These are phyloP conservation scores for Marchantia paleacea DNA, from an alignment of 225 moss, liverwort and hornwort species.

Conservation along the genomic window DNA sequence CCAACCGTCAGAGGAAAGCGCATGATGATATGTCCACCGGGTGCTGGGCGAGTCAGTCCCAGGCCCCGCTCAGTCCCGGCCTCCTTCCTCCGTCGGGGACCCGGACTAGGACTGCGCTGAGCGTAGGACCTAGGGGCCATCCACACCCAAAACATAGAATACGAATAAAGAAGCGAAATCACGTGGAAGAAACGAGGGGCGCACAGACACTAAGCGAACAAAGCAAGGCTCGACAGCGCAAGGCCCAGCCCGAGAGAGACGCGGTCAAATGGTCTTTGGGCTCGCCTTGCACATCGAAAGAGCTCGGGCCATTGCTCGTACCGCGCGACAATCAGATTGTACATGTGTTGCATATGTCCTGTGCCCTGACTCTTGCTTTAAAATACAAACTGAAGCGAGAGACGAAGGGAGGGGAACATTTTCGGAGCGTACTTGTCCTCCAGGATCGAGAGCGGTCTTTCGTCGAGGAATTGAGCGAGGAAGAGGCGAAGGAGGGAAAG, in stretches of 20 bases:
- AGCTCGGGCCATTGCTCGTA: not conserved
- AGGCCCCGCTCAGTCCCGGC: too few relatives aligned
- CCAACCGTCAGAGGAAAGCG: too few relatives aligned
- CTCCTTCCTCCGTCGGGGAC: too few relatives aligned
- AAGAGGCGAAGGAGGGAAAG: not conserved
- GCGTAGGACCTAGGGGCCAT: not conserved
- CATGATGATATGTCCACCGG: too few relatives aligned
- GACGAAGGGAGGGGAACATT: too few relatives aligned
- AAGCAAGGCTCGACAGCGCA: not conserved
- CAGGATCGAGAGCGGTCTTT: not conserved
- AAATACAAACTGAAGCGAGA: too few relatives aligned
- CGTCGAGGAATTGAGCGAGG: not conserved
- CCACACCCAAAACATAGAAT: not conserved
- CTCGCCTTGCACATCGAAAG: not conserved
- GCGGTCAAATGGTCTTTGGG: not conserved
- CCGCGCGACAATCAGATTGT: too few relatives aligned
- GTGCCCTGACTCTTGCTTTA: too few relatives aligned
- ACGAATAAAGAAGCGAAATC: not conserved
- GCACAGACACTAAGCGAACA: not conserved
- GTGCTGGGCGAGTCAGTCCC: too few relatives aligned
- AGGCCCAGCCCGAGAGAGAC: not conserved
- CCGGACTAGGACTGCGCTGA: too few relatives aligned
- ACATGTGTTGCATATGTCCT: too few relatives aligned
- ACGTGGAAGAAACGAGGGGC: slow-evolving; percentile 7
- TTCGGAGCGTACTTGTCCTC: not conserved